Evolutionary conservation across 495 filamentous ascomycete genomes (phyloP), one percentile per base, ranked within the genome.

Genomic region (Filosporella fistucella): DNA sequence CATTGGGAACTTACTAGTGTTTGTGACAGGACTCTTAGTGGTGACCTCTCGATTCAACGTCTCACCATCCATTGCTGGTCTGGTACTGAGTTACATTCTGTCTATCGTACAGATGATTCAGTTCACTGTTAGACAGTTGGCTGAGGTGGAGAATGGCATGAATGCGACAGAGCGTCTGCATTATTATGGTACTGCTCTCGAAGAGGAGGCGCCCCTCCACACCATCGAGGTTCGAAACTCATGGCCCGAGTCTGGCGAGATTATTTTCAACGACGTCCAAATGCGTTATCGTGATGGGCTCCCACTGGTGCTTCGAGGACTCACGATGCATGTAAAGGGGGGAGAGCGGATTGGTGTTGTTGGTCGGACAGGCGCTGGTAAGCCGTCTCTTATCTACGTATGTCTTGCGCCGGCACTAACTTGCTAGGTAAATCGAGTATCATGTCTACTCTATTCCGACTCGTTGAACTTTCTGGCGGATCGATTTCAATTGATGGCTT

Each of bases 101-200:
- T 77, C 84, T 24, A 94, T 96, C 51, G 89, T 94, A n/a, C 87
- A 93, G 66, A 89, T 95, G 86, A 80, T 96, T 37, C 90, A 96
- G 61, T 96, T 95, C 66, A 90, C 89, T 2, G 87, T 97, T 16
- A 80, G 91, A 29, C 93, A 97, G 66, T 76, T 96, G 28, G 91
- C 93, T 26, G 93, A 97, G 62, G 88, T 96, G 17, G 93, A 98
- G 63, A 96, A 96, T 70, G 85, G 87, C 60, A 96, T 98, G 91
- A 96, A 95, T 56, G 81, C 93, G 1, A 91, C 91, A 3, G 91
- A 98, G 61, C 86, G 93, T 23, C 74, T 98, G n/a, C 77, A 88
- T 63, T 88, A 93, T 68, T 98, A 98, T 60, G 91, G 88, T 32
- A 89, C 78, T 4, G 55, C 86, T 44, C 81, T 98, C 2, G 89